Evolutionary conservation across 305 asterid species (phyloP).

Genomic region (Striga hermonthica): DNA sequence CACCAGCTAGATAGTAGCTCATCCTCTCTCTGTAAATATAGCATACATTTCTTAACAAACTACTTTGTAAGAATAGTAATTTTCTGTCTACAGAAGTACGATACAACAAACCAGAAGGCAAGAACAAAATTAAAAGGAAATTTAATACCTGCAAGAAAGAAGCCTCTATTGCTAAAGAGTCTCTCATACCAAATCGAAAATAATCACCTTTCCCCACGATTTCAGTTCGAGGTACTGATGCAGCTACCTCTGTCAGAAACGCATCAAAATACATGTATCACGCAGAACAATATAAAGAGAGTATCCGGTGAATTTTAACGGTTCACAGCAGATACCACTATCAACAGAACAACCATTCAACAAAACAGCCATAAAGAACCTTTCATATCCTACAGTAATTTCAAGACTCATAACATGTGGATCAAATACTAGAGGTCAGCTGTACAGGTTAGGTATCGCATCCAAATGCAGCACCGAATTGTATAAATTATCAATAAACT

Average conservation of each 20-base stretch:
- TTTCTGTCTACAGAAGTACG: slow-evolving; percentile 10
- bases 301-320: slow-evolving; percentile 7
- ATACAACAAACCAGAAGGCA: slow-evolving; percentile 1
- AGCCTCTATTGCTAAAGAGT: slow-evolving; percentile 97
- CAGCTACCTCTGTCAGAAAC: slow-evolving; percentile 66
- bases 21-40: slow-evolving; percentile 70
- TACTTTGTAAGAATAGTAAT: slow-evolving; percentile 11
- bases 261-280: slow-evolving; percentile 25
- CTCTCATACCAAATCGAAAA: slow-evolving; percentile 95
- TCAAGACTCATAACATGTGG: slow-evolving; percentile 1
- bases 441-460: neutral
- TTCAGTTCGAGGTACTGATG: slow-evolving; percentile 77
- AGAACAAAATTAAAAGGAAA: slow-evolving; percentile 23
- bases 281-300: neutral
- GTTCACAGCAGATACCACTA: slow-evolving; percentile 6
- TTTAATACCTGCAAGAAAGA: slow-evolving; percentile 82
- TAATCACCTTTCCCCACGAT: slow-evolving; percentile 89
- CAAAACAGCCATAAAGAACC: neutral
- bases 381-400: slow-evolving; percentile 4
- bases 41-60: slow-evolving; percentile 33
- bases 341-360: slow-evolving; percentile 17
- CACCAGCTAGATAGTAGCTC: slow-evolving; percentile 91
- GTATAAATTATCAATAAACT: neutral
- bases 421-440: neutral
- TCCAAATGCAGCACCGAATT: slow-evolving; percentile 4